Percentiles rank a stretch among this genome's conserved stretches.
These are phyloP conservation scores for Spinacia oleracea DNA, from an alignment of 179 eudicot genomes.

Conservation along the genomic window DNA sequence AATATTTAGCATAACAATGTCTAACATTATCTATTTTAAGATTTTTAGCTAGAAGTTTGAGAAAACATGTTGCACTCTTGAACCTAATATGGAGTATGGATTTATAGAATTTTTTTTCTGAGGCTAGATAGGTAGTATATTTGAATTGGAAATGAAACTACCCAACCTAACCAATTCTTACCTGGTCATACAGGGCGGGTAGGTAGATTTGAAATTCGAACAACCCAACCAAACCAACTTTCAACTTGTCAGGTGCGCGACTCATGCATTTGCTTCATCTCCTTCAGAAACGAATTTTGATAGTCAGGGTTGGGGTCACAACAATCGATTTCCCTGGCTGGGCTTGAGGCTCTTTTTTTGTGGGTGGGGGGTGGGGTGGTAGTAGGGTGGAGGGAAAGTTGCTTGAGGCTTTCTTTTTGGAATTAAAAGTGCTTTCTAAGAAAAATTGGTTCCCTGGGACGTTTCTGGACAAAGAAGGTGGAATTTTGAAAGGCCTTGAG, in stretches of 20 bases:
- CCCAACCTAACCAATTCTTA: background rate
- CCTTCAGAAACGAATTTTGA: background rate
- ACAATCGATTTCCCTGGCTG: too few species aligned
- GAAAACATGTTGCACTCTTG: background rate
- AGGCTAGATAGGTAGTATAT: background rate
- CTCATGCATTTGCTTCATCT: background rate
- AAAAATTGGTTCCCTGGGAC: background rate
- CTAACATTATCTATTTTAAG: background rate
- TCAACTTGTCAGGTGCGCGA: background rate
- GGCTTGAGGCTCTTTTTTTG: background rate
- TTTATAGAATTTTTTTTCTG: background rate
- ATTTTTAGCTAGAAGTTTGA: background rate
- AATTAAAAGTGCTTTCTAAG: background rate
- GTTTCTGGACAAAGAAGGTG: background rate
- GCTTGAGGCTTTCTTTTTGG: background rate
- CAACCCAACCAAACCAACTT: background rate
- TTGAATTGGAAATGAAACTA: background rate
- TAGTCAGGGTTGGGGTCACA: background rate
- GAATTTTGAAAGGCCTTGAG: background rate
- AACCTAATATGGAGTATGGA: background rate
- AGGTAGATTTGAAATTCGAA: background rate
- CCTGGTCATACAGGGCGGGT: background rate
- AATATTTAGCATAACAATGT: background rate
- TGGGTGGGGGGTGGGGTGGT: background rate
- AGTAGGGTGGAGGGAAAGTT: background rate